Evolutionary conservation across 345 rosid genomes (phyloP).

Genomic region (Capsella bursapastoris): DNA sequence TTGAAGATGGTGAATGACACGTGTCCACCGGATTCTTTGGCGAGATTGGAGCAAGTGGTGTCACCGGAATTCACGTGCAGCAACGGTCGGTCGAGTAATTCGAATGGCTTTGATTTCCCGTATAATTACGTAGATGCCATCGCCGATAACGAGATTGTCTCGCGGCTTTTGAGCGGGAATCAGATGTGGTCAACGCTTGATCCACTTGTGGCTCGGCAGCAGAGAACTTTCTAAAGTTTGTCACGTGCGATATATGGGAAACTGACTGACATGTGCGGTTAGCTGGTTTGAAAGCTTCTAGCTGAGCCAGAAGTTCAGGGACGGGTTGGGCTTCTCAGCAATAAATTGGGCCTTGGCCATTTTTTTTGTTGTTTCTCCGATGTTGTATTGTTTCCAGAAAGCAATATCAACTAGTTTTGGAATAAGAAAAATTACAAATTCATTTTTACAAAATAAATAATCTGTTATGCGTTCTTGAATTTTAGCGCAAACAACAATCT

Average conservation of each 20-base stretch:
- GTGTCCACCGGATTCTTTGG: conserved; percentile 61
- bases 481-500: background rate
- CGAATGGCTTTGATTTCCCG: conserved; percentile 36
- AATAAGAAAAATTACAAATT: background rate
- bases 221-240: conserved; percentile 39
- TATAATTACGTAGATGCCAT: conserved; percentile 61
- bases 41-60: conserved; percentile 71
- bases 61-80: conserved; percentile 76
- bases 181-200: conserved; percentile 79
- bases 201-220: conserved; percentile 67
- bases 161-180: conserved; percentile 48
- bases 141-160: conserved; percentile 43
- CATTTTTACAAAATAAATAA: background rate
- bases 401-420: conserved; percentile 4
- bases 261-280: conserved; percentile 22
- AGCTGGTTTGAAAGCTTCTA: background rate
- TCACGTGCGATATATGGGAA: conserved; percentile 25
- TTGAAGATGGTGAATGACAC: conserved; percentile 38
- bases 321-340: conserved; percentile 12
- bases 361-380: background rate
- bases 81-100: conserved; percentile 47
- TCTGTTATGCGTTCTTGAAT: background rate
- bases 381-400: conserved; percentile 5
- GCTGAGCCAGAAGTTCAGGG: background rate
- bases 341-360: background rate